Evolutionary conservation across 208 protist genomes (phyloP).

Genomic region (Trypanosoma platydactyli): DNA sequence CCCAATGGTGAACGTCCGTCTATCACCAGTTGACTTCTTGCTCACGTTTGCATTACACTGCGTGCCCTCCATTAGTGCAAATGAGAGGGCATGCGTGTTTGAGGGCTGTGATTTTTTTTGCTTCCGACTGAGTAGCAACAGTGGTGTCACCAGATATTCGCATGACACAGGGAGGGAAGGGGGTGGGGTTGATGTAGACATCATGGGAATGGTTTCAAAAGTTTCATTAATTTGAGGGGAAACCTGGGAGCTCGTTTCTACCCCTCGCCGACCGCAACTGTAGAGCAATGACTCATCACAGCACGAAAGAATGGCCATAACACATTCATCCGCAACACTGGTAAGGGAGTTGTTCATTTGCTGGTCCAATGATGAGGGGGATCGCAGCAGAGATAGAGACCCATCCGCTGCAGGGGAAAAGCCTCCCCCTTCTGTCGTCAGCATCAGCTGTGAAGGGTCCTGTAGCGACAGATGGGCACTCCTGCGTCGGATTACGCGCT

Average conservation of each 20-base stretch:
- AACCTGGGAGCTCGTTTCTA: background rate
- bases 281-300: background rate
- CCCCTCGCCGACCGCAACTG: background rate
- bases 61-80: no score
- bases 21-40: background rate
- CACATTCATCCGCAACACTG: constrained; percentile 16
- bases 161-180: no score
- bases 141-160: no score
- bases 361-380: background rate
- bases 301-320: background rate
- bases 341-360: background rate
- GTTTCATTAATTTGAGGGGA: background rate
- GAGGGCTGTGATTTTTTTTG: background rate
- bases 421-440: background rate
- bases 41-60: no score
- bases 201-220: background rate
- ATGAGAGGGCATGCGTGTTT: no score
- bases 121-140: background rate
- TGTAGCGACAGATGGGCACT: background rate
- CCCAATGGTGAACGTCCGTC: background rate
- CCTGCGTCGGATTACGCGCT: constrained; percentile 1
- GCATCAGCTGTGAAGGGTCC: background rate
- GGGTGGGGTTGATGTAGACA: background rate
- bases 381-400: background rate
- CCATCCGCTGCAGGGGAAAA: background rate